Percentiles rank a stretch among this genome's conserved stretches.
Evolutionary conservation across 2,329 filamentous ascomycete species (phyloP).

Genomic region (Ceratocystis papillata): DNA sequence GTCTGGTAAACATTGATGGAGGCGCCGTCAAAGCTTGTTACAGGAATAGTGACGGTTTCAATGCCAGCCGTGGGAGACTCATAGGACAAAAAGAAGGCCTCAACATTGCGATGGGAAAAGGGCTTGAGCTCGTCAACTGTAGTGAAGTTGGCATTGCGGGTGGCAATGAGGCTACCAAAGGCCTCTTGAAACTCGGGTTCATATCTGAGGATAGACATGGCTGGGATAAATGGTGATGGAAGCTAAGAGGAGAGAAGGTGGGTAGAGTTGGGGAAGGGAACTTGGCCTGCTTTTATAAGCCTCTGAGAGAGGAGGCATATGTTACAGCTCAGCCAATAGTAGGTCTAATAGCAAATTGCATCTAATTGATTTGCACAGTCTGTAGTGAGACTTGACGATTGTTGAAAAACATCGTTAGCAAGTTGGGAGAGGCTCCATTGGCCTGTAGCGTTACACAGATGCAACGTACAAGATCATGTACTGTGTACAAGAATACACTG

Average conservation of each 20-base stretch:
- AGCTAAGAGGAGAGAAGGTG: too few species aligned
- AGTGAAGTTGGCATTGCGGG: background rate
- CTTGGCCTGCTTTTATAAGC: background rate
- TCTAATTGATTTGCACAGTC: too few species aligned
- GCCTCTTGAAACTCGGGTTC: conserved; percentile 17
- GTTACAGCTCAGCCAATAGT: too few species aligned
- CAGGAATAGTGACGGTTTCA: conserved; percentile 16
- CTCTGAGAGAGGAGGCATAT: background rate
- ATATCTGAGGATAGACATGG: conserved; percentile 14
- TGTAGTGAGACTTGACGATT: too few species aligned
- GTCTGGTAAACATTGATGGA: conserved; percentile 26
- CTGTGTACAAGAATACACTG: background rate
- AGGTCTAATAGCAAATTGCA: too few species aligned
- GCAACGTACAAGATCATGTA: background rate
- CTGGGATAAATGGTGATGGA: background rate
- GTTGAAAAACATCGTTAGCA: too few species aligned
- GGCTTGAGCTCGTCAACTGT: background rate
- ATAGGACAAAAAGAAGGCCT: conserved; percentile 12
- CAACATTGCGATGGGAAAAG: background rate
- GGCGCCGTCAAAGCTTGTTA: conserved; percentile 25
- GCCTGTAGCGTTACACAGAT: background rate
- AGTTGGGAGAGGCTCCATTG: too few species aligned
- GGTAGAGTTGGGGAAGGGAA: background rate
- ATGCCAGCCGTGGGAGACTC: conserved; percentile 12
- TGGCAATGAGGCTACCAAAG: conserved; percentile 9